Conservation (phyloP, 169 alveolate species). For the Cryptosporidium bovis region DNA sequence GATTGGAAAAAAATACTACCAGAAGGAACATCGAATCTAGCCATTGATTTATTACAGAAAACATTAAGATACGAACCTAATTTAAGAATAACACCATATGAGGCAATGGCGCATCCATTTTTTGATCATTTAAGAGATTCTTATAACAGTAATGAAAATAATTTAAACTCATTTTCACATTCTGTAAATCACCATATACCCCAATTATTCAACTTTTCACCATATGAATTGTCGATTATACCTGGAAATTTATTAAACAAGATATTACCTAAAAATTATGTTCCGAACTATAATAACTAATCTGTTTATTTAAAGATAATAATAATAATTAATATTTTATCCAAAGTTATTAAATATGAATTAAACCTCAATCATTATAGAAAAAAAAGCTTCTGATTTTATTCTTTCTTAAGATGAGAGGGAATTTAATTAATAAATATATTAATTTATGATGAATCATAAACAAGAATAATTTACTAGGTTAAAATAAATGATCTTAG, state of each 20-base stretch:
- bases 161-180: constrained; percentile 3
- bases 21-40: constrained; percentile 82
- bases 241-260: constrained; percentile 55
- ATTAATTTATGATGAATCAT: too few relatives aligned
- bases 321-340: not conserved
- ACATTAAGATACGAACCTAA: constrained; percentile 89
- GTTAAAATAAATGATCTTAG: too few relatives aligned
- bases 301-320: not conserved
- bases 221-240: constrained; percentile 65
- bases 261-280: constrained; percentile 55
- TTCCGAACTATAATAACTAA: constrained; percentile 32
- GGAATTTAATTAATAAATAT: too few relatives aligned
- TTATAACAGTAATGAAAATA: not conserved
- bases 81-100: constrained; percentile 86
- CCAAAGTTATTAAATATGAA: not conserved
- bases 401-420: too few relatives aligned
- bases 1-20: constrained; percentile 87
- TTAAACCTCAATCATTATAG: too few relatives aligned
- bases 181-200: constrained; percentile 29
- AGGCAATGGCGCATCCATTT: constrained; percentile 93
- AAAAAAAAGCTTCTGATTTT: too few relatives aligned
- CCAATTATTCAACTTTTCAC: constrained; percentile 55
- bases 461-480: too few relatives aligned
- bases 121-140: constrained; percentile 92
- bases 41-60: constrained; percentile 83